Evolutionary conservation across 116 monocot genomes (phyloP).

Genomic region (Phalaenopsis hybrid): DNA sequence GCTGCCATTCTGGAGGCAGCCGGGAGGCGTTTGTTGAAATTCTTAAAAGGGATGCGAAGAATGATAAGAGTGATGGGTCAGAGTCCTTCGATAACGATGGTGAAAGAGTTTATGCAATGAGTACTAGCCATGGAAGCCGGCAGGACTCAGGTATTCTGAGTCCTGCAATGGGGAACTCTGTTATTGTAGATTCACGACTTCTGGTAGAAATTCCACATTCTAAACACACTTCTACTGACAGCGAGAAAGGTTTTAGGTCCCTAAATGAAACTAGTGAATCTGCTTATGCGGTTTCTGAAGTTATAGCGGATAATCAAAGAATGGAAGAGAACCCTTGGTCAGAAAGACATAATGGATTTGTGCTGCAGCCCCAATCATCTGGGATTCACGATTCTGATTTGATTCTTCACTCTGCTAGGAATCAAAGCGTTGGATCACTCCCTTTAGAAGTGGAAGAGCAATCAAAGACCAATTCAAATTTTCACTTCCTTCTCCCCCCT

Average conservation of each 20-base stretch:
- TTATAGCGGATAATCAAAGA: slow-evolving; percentile 13
- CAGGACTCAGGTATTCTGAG: slow-evolving; percentile 36
- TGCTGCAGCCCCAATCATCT: slow-evolving; percentile 6
- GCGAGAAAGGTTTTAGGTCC: not conserved
- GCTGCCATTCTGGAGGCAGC: slow-evolving; percentile 25
- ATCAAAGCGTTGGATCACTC: slow-evolving; percentile 9
- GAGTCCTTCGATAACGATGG: slow-evolving; percentile 31
- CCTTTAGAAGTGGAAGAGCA: slow-evolving; percentile 9
- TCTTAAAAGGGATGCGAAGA: slow-evolving; percentile 29
- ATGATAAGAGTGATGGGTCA: slow-evolving; percentile 18
- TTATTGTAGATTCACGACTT: slow-evolving; percentile 39
- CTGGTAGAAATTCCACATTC: slow-evolving; percentile 28
- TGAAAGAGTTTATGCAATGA: slow-evolving; percentile 22
- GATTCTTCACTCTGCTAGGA: not conserved
- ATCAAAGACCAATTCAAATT: slow-evolving; percentile 13
- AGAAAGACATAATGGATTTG: slow-evolving; percentile 14
- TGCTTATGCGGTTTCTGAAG: slow-evolving; percentile 17
- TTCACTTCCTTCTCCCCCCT: slow-evolving; percentile 13
- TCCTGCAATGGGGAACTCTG: slow-evolving; percentile 28
- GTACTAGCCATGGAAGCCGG: slow-evolving; percentile 22
- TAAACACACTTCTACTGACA: slow-evolving; percentile 15
- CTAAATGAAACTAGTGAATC: slow-evolving; percentile 1
- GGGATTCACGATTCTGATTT: slow-evolving; percentile 10
- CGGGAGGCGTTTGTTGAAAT: slow-evolving; percentile 45
- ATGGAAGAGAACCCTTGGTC: slow-evolving; percentile 16